Evolutionary conservation across 2,329 filamentous ascomycete species (phyloP).

Genomic region (Monosporascus sp.): DNA sequence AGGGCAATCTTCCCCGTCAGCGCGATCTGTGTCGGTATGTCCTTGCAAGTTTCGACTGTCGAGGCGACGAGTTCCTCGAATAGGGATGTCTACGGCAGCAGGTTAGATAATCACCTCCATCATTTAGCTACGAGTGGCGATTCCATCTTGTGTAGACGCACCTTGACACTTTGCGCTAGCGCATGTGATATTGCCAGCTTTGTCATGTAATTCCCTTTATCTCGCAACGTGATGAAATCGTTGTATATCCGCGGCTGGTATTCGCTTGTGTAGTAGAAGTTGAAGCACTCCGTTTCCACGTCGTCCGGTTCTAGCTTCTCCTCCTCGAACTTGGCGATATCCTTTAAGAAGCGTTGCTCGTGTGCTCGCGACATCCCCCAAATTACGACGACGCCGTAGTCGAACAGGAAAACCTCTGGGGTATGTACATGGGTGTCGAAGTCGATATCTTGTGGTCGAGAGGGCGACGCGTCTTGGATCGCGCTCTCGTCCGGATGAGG

Average conservation of each 20-base stretch:
- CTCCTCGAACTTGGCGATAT: constrained; percentile 88
- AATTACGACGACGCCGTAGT: constrained; percentile 95
- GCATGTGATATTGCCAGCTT: constrained; percentile 96
- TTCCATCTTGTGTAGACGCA: constrained; percentile 24
- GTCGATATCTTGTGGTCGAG: constrained; percentile 51
- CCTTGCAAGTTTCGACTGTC: constrained; percentile 88
- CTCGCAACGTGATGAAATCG: constrained; percentile 91
- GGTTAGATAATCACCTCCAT: neutral
- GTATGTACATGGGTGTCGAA: constrained; percentile 87
- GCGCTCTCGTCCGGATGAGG: constrained; percentile 22
- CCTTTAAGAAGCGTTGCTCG: constrained; percentile 86
- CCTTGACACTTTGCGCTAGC: constrained; percentile 91
- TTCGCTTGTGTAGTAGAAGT: constrained; percentile 97
- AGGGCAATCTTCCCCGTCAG: constrained; percentile 88
- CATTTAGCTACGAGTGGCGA: neutral
- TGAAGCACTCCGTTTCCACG: constrained; percentile 92
- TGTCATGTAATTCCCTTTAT: constrained; percentile 96
- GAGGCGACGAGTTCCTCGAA: constrained; percentile 94
- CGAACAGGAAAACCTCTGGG: constrained; percentile 91
- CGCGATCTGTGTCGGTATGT: constrained; percentile 88
- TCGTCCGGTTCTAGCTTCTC: constrained; percentile 86
- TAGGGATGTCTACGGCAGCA: constrained; percentile 64
- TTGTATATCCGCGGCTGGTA: constrained; percentile 99
- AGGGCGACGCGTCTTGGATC: constrained; percentile 26
- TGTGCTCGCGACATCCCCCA: constrained; percentile 95